Evolutionary conservation across 176 grass and related monocot species (phyloP), one percentile per base, ranked within the genome.

Genomic region (Raddia guianensis): DNA sequence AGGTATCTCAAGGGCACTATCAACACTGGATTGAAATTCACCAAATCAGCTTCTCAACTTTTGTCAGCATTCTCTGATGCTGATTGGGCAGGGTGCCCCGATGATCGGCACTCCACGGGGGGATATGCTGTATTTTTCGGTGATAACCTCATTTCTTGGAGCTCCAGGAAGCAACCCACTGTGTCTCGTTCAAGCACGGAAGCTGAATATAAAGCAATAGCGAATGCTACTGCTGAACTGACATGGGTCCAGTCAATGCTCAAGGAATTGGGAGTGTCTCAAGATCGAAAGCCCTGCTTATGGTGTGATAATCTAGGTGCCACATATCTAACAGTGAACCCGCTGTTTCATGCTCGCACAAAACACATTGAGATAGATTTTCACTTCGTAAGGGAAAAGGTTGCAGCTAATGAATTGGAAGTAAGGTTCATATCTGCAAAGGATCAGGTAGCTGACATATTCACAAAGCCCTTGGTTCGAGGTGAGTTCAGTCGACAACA

Each of bases 201-300:
- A 56, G 16, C 54, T 1, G 18, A 19, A 2, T 57, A 57, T 1
- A 16, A 57, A n/a, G 54, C 18, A 0, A 0, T 56, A 0, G 54
- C 54, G 6, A 56, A 56, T 8, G 2, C 6, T 0, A n/a, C 18
- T 8, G 54, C 16, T 1, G 18, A 57, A 57, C 0, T 7, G 7
- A 18, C 2, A 2, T 57, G 54, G 54, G 0, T 57, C 0, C 7
- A n/a, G 0, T n/a, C 14, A 1, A 1, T 57, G 0, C 16, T 57
- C 0, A 18, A 57, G 6, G 54, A 57, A 1, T 6, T 57, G 0
- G 16, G 7, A 2, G n/a, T 0, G 0, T 2, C 54, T 0, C 5
- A 15, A 0, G 6, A 27, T 27, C 27, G 27, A 27, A 27, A 27
- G 27, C 27, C 27, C 1, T 57, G 16, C 0, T 57, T 57, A 4